These are phyloP conservation scores for Juglanconis oblonga DNA, from an alignment of 2,329 filamentous ascomycete genomes.

Conservation along the genomic window DNA sequence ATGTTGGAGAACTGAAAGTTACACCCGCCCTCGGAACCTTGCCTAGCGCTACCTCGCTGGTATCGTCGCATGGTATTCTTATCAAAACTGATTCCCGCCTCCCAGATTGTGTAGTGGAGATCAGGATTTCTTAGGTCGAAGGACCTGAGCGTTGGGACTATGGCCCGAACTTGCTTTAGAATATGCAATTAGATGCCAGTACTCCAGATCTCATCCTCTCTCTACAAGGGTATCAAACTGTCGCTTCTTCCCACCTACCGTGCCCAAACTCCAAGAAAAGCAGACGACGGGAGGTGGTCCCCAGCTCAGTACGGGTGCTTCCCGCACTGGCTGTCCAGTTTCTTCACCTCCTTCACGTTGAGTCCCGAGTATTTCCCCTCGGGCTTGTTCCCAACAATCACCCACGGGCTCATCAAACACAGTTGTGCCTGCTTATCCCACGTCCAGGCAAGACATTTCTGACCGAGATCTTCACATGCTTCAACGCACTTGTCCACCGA, in stretches of 20 bases:
- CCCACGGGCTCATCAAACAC: slow-evolving; percentile 49
- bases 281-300: background rate
- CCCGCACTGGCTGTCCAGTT: slow-evolving; percentile 19
- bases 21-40: too few relatives aligned
- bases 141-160: background rate
- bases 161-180: background rate
- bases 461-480: slow-evolving; percentile 37
- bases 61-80: too few relatives aligned
- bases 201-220: background rate
- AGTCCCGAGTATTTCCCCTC: slow-evolving; percentile 36
- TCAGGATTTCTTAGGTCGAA: too few relatives aligned
- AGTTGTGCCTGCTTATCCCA: slow-evolving; percentile 38
- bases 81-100: too few relatives aligned
- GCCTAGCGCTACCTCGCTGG: too few relatives aligned
- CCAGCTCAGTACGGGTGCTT: background rate
- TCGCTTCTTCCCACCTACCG: background rate
- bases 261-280: background rate
- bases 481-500: slow-evolving; percentile 41
- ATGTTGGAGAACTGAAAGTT: too few relatives aligned
- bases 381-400: slow-evolving; percentile 40
- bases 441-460: slow-evolving; percentile 49
- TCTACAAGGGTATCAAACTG: slow-evolving; percentile 7
- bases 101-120: too few relatives aligned
- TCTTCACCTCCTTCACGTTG: slow-evolving; percentile 26
- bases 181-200: background rate